These are phyloP conservation scores for Xerocomellus amylosporus DNA, from an alignment of 768 basidiomycete species.

Conservation along the genomic window DNA sequence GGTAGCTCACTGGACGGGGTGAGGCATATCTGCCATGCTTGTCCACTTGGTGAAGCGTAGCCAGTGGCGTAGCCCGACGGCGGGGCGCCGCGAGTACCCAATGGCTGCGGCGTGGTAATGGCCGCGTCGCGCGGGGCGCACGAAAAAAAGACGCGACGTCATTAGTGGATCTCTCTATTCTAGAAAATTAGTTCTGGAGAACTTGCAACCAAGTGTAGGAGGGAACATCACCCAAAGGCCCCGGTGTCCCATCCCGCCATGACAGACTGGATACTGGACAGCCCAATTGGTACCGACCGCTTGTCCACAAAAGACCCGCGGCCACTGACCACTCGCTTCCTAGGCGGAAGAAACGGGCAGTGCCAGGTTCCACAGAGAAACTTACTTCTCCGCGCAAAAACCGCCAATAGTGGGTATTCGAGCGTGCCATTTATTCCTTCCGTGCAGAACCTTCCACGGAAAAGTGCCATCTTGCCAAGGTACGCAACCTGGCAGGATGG, in stretches of 20 bases:
- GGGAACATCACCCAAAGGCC: neutral
- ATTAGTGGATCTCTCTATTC: neutral
- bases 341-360: too few relatives aligned
- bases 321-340: neutral
- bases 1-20: neutral
- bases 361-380: neutral
- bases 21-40: neutral
- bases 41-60: too few relatives aligned
- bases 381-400: neutral
- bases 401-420: too few relatives aligned
- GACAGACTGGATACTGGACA: neutral
- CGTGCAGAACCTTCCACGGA: slow-evolving; percentile 1
- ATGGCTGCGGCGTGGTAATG: neutral
- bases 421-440: neutral
- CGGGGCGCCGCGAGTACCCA: neutral
- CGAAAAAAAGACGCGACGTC: neutral
- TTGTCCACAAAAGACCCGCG: too few relatives aligned
- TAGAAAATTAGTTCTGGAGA: neutral
- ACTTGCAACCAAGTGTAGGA: neutral
- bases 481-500: neutral
- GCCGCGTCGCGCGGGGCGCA: neutral
- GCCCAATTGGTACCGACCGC: neutral
- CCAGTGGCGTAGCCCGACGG: too few relatives aligned
- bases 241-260: too few relatives aligned
- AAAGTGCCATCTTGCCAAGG: slow-evolving; percentile 2